Base-by-base conservation (phyloP, 768 basidiomycete species). In the Clitopilus hobsonii region DNA sequence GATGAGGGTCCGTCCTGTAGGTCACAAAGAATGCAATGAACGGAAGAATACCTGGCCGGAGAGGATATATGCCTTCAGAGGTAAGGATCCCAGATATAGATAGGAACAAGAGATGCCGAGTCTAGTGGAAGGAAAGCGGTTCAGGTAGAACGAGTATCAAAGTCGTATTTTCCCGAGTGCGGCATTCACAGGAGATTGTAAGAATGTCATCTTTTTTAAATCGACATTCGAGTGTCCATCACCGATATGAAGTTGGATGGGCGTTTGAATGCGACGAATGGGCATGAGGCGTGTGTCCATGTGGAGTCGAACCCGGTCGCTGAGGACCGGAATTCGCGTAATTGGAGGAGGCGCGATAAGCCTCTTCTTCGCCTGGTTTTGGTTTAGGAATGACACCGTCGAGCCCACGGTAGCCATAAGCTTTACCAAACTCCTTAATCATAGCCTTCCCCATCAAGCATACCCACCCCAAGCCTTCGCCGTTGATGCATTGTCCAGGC, bases 371-470 rank as follows among this genome's bases (percentile, higher is more conserved):
- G 54, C 66, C 67, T 49, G 71, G 69, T 52, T 82, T 81, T 5
- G 86, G 85, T 63, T 86, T 87, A 13, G 82, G 84, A 28, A 91
- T 81, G n/a, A 86, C 82, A 16, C 88, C 88, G 18, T 83, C 80
- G 16, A 88, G 68, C 26, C 89, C 88, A 55, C 72, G 74, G 71
- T 91, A 92, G 10, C 85, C 87, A 68, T 86, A 84, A 28, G 83
- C 77, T 63, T 83, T 84, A 58, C 89, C 88, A 62, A 89, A 87
- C 63, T 92, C 90, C 61, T 80, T 83, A 64, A 92, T 82, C 90
- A 92, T 92, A 36, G 89, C 85, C 65, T 86, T 88, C 61, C 89
- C 89, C 83, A 92, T 86, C 25, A 88, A 74, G 67, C 89, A 91
- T n/a, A 91, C 83, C 90, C 90, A 92, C 20, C 86, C 90, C 26